A percentile compares a stretch with the other conserved stretches of the same genome.
Conservation (phyloP, 257 asterid genomes). For the Eustoma russellianum region DNA sequence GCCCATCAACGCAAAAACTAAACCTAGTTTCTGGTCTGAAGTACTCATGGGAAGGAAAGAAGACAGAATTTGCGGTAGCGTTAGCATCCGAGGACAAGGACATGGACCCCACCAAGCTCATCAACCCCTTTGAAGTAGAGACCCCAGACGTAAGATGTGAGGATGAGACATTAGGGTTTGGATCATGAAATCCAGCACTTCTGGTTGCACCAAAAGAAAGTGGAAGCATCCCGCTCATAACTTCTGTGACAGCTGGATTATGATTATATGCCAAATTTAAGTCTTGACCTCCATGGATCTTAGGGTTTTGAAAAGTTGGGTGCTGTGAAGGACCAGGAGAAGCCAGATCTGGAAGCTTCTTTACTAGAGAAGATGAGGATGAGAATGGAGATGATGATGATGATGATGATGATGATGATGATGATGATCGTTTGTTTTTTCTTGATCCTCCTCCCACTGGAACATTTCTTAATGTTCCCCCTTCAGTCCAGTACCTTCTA, state of each 20-base stretch:
- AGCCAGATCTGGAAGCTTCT: conserved; percentile 25
- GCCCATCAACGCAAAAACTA: conserved; percentile 46
- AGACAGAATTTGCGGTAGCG: conserved; percentile 23
- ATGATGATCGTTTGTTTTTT: conserved; percentile 46
- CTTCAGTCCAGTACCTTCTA: conserved; percentile 84
- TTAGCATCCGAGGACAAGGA: conserved; percentile 26
- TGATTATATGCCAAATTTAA: conserved; percentile 17
- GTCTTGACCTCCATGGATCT: conserved; percentile 31
- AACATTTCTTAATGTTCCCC: conserved; percentile 68
- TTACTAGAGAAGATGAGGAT: conserved; percentile 9
- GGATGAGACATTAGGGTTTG: conserved; percentile 22
- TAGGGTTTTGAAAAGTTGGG: conserved; percentile 38
- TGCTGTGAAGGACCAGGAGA: conserved; percentile 10
- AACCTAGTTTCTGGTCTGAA: conserved; percentile 28
- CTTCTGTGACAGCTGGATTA: conserved; percentile 8
- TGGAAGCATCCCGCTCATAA: conserved; percentile 16
- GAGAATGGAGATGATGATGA: too few relatives aligned
- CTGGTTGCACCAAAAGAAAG: conserved; percentile 4
- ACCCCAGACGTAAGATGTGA: conserved; percentile 16
- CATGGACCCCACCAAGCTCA: conserved; percentile 25
- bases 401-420: too few relatives aligned
- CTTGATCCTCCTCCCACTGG: conserved; percentile 93
- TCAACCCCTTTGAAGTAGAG: conserved; percentile 15
- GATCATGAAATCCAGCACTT: conserved; percentile 5
- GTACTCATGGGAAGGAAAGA: conserved; percentile 20